These are phyloP conservation scores for Senna tora DNA, from an alignment of 306 rosid species.

Conservation along the genomic window DNA sequence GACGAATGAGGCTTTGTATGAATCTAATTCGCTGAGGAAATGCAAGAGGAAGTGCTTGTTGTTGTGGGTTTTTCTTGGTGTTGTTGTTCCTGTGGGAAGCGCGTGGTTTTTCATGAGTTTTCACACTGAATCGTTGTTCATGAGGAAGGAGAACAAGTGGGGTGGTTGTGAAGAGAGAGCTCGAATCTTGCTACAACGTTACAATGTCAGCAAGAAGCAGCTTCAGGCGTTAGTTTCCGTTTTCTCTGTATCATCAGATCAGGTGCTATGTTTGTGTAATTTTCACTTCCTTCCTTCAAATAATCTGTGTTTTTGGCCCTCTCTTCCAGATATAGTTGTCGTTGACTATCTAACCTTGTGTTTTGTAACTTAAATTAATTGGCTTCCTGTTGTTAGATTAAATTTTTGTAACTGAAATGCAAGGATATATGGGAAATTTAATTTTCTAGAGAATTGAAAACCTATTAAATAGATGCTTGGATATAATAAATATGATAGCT, in stretches of 20 bases:
- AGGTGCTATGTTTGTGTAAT: constrained; percentile 53
- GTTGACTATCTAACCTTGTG: constrained; percentile 2
- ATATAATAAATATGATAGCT: background rate
- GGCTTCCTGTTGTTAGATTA: constrained; percentile 30
- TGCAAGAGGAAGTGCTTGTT: constrained; percentile 56
- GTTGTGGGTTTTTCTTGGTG: constrained; percentile 50
- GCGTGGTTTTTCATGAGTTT: constrained; percentile 53
- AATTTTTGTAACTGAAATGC: constrained; percentile 30
- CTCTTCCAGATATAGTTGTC: constrained; percentile 6
- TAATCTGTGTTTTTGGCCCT: constrained; percentile 10
- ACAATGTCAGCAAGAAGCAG: constrained; percentile 71
- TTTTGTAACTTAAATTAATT: constrained; percentile 11
- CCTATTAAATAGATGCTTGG: background rate
- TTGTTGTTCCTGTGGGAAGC: constrained; percentile 45
- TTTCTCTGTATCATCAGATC: constrained; percentile 81
- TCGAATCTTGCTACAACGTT: constrained; percentile 59
- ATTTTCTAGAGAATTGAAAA: background rate
- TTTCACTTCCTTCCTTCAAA: constrained; percentile 15
- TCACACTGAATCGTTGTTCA: constrained; percentile 31
- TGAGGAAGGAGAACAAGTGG: constrained; percentile 44
- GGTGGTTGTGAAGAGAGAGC: constrained; percentile 54
- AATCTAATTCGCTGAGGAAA: constrained; percentile 50
- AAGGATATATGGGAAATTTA: background rate
- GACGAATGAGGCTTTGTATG: constrained; percentile 58
- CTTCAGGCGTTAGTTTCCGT: constrained; percentile 63